Conservation (phyloP, 306 rosid genomes). For the Cucurbita argyrosperma region DNA sequence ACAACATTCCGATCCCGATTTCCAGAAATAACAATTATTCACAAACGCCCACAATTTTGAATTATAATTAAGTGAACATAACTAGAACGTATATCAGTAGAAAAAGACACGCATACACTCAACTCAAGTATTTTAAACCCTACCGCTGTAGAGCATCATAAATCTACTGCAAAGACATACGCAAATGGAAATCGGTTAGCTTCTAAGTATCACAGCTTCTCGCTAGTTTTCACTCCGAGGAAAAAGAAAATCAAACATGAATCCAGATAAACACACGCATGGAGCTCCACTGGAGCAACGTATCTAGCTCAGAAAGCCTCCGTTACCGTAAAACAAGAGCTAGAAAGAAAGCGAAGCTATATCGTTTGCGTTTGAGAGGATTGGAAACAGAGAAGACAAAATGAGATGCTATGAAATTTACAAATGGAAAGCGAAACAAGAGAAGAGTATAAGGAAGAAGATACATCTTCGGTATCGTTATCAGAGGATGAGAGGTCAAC, state of each 20-base stretch:
- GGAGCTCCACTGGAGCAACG: neutral
- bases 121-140: neutral
- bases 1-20: neutral
- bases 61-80: neutral
- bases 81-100: neutral
- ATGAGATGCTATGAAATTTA: neutral
- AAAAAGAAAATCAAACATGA: neutral
- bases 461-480: constrained; percentile 3
- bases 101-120: neutral
- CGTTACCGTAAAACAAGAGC: neutral
- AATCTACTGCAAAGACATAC: neutral
- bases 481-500: neutral
- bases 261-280: neutral
- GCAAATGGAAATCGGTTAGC: neutral
- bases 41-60: neutral
- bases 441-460: neutral
- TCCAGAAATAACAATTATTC: neutral
- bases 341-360: neutral
- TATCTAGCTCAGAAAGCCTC: neutral
- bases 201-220: neutral
- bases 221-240: neutral
- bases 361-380: neutral
- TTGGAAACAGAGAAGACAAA: neutral
- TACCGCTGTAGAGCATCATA: neutral
- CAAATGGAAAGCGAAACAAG: neutral